Conservation (phyloP, 345 rosid genomes). For the Eucalyptus guilfoylei region DNA sequence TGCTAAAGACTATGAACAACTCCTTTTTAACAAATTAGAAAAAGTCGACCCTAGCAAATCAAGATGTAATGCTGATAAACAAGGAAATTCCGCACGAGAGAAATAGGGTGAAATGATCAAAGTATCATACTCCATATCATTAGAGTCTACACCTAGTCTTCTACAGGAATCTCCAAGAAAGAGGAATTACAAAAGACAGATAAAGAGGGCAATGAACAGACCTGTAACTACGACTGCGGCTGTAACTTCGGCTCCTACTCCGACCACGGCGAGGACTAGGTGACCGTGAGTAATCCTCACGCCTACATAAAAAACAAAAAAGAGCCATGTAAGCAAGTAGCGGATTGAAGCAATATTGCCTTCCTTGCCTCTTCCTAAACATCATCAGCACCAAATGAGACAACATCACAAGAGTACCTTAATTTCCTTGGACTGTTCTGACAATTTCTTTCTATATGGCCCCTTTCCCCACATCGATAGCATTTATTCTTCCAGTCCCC, state of each 20-base stretch:
- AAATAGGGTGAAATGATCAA: background rate
- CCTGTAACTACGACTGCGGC: conserved; percentile 85
- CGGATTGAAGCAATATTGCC: background rate
- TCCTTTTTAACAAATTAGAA: background rate
- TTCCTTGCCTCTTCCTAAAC: background rate
- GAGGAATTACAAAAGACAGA: background rate
- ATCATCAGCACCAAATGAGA: background rate
- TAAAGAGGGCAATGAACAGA: background rate
- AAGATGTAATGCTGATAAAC: background rate
- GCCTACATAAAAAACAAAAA: conserved; percentile 4
- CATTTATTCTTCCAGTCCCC: conserved; percentile 98
- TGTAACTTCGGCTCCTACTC: conserved; percentile 80
- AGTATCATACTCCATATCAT: background rate
- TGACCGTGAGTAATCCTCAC: conserved; percentile 63
- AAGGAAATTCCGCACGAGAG: background rate
- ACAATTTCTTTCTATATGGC: conserved; percentile 91
- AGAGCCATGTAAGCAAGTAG: background rate
- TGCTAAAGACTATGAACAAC: background rate
- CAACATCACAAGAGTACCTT: conserved; percentile 11
- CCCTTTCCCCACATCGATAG: conserved; percentile 94
- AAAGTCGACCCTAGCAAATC: background rate
- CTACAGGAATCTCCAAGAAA: background rate
- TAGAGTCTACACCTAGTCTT: background rate
- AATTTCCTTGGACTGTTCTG: conserved; percentile 84
- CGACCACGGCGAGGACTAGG: conserved; percentile 79